Base-by-base conservation (phyloP, 129 eudicot species). In the Tagetes erecta region DNA sequence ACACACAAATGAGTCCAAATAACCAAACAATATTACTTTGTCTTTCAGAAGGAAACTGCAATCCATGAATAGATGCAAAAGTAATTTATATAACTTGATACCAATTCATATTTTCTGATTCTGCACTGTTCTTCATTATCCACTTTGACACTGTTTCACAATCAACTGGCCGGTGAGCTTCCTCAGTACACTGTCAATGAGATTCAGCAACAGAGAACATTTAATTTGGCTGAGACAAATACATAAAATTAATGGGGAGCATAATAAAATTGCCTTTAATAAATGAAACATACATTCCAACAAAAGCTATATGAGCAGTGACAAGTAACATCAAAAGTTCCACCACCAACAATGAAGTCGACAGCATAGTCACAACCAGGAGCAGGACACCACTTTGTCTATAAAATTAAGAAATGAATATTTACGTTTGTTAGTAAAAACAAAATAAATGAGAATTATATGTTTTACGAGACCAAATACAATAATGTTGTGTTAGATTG, bases 321-420 rank as follows among this genome's bases (percentile, higher is more conserved):
- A 74, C 96, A 89, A 60, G 82, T 84, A 62, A 89, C 88, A 81
- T 89, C 96, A 76, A 80, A 89, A 70, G 81, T 87, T 87, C 86
- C 96, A 85, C 96, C 76, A 70, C 96, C 92, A 84, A 85, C 88
- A 76, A 73, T 75, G 76, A 83, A 89, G 68, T 89, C 96, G 41
- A 87, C 96, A 63, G 92, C 92, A 74, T 84, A 87, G 71, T 86
- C 92, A 83, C 96, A 89, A 20, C 96, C 96, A 64, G 96, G 96
- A 72, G 92, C 96, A 14, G 96, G 96, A 70, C 96, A 89, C 96
- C 96, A 87, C 77, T 89, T 89, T 55, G 96, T 89, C 96, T 89
- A 77, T 5, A 59, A 39, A 33, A 46, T 36, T 2, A 36, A 30
- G 20, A 66, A 31, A 66, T 45, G 4, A 34, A 64, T 59, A 68